Percentiles rank a stretch among this genome's conserved stretches.
phyloP scores from a whole-genome alignment of 2,329 filamentous ascomycete genomes.

The Verticillium dahliae region DNA sequence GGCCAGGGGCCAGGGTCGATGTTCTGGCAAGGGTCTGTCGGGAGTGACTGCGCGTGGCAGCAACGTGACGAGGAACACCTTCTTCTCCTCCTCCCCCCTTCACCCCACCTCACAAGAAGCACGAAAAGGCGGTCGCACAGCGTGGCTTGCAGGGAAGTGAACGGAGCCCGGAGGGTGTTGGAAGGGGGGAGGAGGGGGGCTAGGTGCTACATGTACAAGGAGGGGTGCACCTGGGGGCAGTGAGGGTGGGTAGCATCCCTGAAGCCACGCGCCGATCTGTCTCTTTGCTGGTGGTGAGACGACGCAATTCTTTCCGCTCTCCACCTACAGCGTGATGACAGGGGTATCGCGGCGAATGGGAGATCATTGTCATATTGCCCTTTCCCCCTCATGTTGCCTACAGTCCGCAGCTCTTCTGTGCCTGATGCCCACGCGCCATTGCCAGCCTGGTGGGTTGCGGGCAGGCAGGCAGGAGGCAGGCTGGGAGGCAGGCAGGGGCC shows the following conservation, averaged over 20 bases:
- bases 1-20: not conserved
- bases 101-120: not conserved
- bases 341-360: not conserved
- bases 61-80: conserved; percentile 10
- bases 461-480: no score
- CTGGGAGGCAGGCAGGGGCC: no score
- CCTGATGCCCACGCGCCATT: not conserved
- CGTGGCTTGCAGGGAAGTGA: conserved; percentile 13
- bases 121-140: conserved; percentile 5
- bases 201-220: no score
- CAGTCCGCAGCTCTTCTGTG: not conserved
- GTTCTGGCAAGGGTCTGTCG: not conserved
- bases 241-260: conserved; percentile 9
- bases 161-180: conserved; percentile 3
- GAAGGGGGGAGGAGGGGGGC: not conserved
- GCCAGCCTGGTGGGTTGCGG: not conserved
- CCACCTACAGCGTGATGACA: not conserved
- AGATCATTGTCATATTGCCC: not conserved
- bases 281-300: not conserved
- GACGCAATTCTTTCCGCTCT: not conserved
- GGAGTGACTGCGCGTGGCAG: conserved; percentile 8
- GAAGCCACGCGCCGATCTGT: conserved; percentile 13
- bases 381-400: not conserved
- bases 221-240: not conserved
- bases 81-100: not conserved